Evolutionary conservation across 148 eudicot genomes (phyloP).

Genomic region (Arbutus unedo): DNA sequence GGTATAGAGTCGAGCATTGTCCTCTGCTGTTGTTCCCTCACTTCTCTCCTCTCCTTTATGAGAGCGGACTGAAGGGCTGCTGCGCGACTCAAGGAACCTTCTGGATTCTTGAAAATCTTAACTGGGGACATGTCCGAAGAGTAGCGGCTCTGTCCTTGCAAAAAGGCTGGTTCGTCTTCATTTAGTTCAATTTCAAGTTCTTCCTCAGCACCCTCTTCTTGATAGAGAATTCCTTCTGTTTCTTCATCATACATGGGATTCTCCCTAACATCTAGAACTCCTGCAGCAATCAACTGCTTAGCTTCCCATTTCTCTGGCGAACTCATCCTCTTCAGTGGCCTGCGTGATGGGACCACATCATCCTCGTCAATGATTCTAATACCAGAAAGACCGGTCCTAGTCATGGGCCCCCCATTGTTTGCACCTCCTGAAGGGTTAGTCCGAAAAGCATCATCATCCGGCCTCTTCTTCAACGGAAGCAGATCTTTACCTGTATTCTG

Average conservation of each 20-base stretch:
- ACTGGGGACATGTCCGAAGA: conserved; percentile 91
- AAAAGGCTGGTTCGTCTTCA: conserved; percentile 82
- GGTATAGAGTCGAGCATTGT: conserved; percentile 92
- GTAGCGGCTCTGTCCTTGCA: conserved; percentile 71
- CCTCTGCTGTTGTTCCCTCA: conserved; percentile 82
- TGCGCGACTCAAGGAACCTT: conserved; percentile 91
- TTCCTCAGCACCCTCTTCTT: conserved; percentile 81
- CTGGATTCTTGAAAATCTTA: conserved; percentile 83
- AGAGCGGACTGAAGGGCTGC: conserved; percentile 87
- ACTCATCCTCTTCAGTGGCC: conserved; percentile 84
- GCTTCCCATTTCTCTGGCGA: conserved; percentile 95
- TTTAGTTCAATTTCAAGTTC: conserved; percentile 90
- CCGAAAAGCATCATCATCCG: conserved; percentile 40
- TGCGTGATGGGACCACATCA: conserved; percentile 47
- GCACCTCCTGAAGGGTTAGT: conserved; percentile 45
- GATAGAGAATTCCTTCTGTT: conserved; percentile 67
- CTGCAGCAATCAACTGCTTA: conserved; percentile 78
- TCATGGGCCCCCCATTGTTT: conserved; percentile 32
- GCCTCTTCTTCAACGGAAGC: conserved; percentile 61
- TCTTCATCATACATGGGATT: conserved; percentile 73
- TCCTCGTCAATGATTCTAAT: conserved; percentile 63
- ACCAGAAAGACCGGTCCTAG: conserved; percentile 76
- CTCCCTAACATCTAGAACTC: conserved; percentile 74
- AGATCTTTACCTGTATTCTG: conserved; percentile 77
- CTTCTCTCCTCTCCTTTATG: conserved; percentile 87